Evolutionary conservation across 768 basidiomycete genomes (phyloP), one percentile per base, ranked within the genome.

Genomic region (Asterophora lycoperdoides): DNA sequence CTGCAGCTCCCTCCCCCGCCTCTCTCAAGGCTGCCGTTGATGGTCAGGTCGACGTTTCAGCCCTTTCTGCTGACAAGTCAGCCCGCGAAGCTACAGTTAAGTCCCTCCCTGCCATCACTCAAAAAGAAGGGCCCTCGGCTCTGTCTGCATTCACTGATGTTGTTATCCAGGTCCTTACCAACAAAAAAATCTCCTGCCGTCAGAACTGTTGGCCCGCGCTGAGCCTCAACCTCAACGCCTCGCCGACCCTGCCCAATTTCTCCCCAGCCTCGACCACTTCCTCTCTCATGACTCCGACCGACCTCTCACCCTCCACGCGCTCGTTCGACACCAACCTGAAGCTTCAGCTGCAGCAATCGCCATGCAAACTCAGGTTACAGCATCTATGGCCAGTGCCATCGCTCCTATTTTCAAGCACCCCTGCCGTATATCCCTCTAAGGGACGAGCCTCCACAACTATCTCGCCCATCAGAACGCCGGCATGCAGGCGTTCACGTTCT

Each of bases 1-100:
- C 71, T 70, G 69, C 77, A 64, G 71, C 69, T 55, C 77, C 86
- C 58, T 71, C 79, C 54, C 79, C 86, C 52, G 83, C 79, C 60
- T 78, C 80, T 51, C 82, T 90, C 71, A 90, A 90, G 74, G 79
- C 84, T 50, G 69, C 71, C 41, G 64, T 61, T 47, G 77, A 78
- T 48, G 80, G 77, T 60, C 76, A 82, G 60, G 71, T 90, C 56
- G 86, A 93, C 68, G 66, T 87, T 53, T 66, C 87, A 47, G 67
- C 84, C 52, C 84, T 95, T 57, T 91, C 78, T 56, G 75, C 87
- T 57, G 93, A 95, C 76, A 93, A 93, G 74, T 78, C 84, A 55
- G 72, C 80, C 47, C 89, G 92, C 62, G 80, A 81, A 39, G 70
- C 83, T 49, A 82, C 91, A 32, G 85, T 81, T 51, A 71, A 78